Evolutionary conservation across 441 rosid species (phyloP).

Genomic region (Populus hybrid): DNA sequence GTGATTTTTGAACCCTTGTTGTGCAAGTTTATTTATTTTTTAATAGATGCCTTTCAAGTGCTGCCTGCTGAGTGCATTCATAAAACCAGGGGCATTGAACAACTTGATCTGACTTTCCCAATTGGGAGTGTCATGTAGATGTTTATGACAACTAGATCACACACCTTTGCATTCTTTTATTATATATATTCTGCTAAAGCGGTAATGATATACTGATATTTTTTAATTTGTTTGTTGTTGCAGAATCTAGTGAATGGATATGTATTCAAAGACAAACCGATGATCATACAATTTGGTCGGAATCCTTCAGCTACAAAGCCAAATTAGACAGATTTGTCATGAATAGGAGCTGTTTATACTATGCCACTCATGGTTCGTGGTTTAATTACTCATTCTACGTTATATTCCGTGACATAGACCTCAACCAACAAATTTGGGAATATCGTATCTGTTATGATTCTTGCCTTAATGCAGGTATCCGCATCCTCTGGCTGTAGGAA

Average conservation of each 20-base stretch:
- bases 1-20: background rate
- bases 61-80: background rate
- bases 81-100: background rate
- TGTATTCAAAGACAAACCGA: conserved; percentile 82
- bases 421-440: background rate
- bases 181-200: background rate
- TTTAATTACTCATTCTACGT: background rate
- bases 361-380: conserved; percentile 8
- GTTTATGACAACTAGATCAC: background rate
- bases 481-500: background rate
- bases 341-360: conserved; percentile 5
- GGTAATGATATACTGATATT: background rate
- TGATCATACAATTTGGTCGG: conserved; percentile 91
- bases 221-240: conserved; percentile 19
- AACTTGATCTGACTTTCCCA: background rate
- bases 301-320: conserved; percentile 58
- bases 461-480: background rate
- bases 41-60: background rate
- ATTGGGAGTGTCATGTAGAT: background rate
- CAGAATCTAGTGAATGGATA: conserved; percentile 90
- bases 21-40: background rate
- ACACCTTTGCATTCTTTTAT: background rate
- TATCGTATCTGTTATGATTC: background rate
- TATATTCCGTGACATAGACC: background rate
- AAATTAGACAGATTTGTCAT: conserved; percentile 24